Percentiles rank a stretch among this genome's conserved stretches.
These are phyloP conservation scores for Aspergillus ostianus DNA, from an alignment of 495 filamentous ascomycete species.

Conservation along the genomic window DNA sequence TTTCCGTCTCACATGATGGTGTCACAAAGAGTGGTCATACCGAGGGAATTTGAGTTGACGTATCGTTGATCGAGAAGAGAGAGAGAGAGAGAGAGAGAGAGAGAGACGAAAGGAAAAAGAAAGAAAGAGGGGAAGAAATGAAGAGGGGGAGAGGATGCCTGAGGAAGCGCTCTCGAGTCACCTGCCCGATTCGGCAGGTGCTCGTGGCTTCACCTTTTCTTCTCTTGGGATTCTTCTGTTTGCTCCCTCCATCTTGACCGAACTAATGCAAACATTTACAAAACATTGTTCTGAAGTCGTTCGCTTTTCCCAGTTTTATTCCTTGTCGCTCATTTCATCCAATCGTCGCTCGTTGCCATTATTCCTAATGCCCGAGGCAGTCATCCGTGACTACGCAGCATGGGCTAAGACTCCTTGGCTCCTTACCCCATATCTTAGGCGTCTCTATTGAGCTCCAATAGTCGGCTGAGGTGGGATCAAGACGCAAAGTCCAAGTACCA, in stretches of 20 bases:
- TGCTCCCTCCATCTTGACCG: neutral
- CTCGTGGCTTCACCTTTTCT: neutral
- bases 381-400: neutral
- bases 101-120: too few relatives aligned
- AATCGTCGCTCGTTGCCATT: neutral
- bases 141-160: neutral
- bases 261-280: neutral
- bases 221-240: neutral
- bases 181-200: neutral
- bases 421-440: neutral
- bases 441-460: neutral
- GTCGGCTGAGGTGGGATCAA: conserved; percentile 5
- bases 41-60: neutral
- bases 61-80: neutral
- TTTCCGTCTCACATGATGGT: conserved; percentile 18
- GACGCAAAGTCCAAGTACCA: neutral
- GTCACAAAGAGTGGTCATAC: conserved; percentile 21
- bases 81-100: too few relatives aligned
- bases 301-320: neutral
- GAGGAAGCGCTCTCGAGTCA: neutral
- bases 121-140: too few relatives aligned
- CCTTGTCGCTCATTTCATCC: neutral
- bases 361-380: neutral
- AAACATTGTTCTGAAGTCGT: neutral
- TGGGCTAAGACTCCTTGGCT: neutral